These are phyloP conservation scores for Lentinula sp. DNA, from an alignment of 768 basidiomycete species.

Conservation along the genomic window DNA sequence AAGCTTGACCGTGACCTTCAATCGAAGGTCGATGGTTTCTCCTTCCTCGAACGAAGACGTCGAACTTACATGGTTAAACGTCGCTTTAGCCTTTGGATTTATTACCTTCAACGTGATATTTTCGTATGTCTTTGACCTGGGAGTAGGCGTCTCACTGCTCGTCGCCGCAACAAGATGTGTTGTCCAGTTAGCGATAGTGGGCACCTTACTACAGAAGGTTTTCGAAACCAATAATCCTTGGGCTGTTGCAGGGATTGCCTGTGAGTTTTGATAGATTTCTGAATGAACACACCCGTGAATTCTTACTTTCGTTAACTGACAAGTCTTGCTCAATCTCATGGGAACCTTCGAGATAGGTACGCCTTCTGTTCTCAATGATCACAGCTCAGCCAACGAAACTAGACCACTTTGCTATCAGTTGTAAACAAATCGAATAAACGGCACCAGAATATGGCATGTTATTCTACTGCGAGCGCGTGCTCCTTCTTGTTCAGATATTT, in stretches of 20 bases:
- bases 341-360: conserved; percentile 74
- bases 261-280: conserved; percentile 35
- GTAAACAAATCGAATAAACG: conserved; percentile 74
- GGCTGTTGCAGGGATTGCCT: conserved; percentile 67
- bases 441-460: conserved; percentile 63
- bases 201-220: conserved; percentile 60
- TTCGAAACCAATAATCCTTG: conserved; percentile 72
- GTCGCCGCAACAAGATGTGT: conserved; percentile 71
- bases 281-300: not conserved
- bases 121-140: conserved; percentile 60
- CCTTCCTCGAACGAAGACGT: not conserved
- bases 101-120: conserved; percentile 66
- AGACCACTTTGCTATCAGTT: conserved; percentile 30
- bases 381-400: not conserved
- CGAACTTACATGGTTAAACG: conserved; percentile 62
- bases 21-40: not conserved
- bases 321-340: conserved; percentile 67
- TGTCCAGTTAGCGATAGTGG: conserved; percentile 72
- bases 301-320: not conserved
- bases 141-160: conserved; percentile 60
- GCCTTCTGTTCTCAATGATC: conserved; percentile 13
- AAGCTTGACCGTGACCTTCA: no score
- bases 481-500: not conserved
- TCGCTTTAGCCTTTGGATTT: conserved; percentile 69
- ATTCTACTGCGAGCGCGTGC: not conserved